Percentiles rank a stretch among this genome's conserved stretches.
Conservation (phyloP, 352 stramenopile species). For the Globisporangium viniferum region DNA sequence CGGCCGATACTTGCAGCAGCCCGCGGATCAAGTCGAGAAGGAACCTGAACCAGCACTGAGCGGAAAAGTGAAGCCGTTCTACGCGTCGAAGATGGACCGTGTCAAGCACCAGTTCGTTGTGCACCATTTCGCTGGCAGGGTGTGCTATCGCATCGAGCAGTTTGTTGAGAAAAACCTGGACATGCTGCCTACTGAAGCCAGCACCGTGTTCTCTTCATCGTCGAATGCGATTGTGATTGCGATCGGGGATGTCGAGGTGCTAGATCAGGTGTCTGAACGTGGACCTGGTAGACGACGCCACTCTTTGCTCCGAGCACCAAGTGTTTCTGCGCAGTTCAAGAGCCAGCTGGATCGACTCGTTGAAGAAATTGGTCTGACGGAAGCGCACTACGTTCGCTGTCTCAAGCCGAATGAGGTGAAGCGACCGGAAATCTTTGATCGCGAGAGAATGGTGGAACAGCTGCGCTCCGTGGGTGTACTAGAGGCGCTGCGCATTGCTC, state of each 20-base stretch:
- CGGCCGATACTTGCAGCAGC: slow-evolving; percentile 60
- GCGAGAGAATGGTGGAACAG: slow-evolving; percentile 94
- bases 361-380: slow-evolving; percentile 91
- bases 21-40: slow-evolving; percentile 34
- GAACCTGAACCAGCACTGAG: slow-evolving; percentile 20
- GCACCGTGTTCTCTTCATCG: slow-evolving; percentile 45
- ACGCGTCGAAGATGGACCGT: slow-evolving; percentile 78
- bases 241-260: slow-evolving; percentile 51
- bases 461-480: slow-evolving; percentile 96
- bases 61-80: slow-evolving; percentile 55
- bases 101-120: slow-evolving; percentile 83
- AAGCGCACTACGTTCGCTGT: slow-evolving; percentile 98
- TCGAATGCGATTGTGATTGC: slow-evolving; percentile 63
- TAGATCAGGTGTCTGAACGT: slow-evolving; percentile 28
- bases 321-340: slow-evolving; percentile 91
- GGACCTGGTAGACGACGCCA: slow-evolving; percentile 29
- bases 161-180: slow-evolving; percentile 90
- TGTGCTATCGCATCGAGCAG: slow-evolving; percentile 75
- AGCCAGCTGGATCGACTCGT: slow-evolving; percentile 93
- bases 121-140: slow-evolving; percentile 74
- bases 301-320: slow-evolving; percentile 62
- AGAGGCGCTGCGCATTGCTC: slow-evolving; percentile 93
- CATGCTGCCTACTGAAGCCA: slow-evolving; percentile 61
- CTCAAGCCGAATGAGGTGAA: slow-evolving; percentile 97
- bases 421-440: slow-evolving; percentile 57